A percentile compares a stretch with the other conserved stretches of the same genome.
Conservation (phyloP, 768 basidiomycete species). For the Fomitopsis serialis region DNA sequence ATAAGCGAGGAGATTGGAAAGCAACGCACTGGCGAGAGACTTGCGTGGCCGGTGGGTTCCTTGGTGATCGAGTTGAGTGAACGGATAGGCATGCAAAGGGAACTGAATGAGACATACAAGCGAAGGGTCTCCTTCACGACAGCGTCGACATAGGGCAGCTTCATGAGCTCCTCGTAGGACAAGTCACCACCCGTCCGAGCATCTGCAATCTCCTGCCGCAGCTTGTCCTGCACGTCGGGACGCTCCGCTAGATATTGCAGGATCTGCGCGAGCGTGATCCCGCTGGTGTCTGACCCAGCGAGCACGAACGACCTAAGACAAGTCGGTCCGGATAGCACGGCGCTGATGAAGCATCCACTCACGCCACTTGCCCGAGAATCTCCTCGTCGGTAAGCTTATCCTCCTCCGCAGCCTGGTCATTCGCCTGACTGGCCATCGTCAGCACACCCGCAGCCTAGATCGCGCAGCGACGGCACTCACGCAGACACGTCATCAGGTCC, state of each 20-base stretch:
- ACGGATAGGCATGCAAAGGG: no score
- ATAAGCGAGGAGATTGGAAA: constrained; percentile 13
- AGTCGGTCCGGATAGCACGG: no score
- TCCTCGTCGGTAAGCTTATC: constrained; percentile 9
- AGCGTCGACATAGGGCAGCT: constrained; percentile 31
- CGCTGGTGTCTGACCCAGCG: not conserved
- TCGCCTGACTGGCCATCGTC: constrained; percentile 5
- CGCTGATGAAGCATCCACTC: not conserved
- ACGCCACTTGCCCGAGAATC: constrained; percentile 9
- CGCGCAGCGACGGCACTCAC: constrained; percentile 29
- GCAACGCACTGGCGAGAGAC: no score
- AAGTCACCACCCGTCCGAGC: constrained; percentile 5
- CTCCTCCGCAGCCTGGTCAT: not conserved
- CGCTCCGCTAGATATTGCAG: not conserved
- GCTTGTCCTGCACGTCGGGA: not conserved
- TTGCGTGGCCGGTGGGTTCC: no score
- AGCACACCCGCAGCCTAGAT: constrained; percentile 3
- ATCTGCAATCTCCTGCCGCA: not conserved
- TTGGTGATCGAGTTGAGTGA: no score
- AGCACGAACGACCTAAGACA: not conserved
- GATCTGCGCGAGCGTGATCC: not conserved
- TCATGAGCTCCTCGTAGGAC: constrained; percentile 25
- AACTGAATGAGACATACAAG: constrained; percentile 8
- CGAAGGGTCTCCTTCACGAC: constrained; percentile 25
- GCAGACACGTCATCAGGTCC: constrained; percentile 41